A percentile compares a stretch with the other conserved stretches of the same genome.
Conservation (phyloP, 768 basidiomycete genomes). For the Candolleomyces eurysporus region DNA sequence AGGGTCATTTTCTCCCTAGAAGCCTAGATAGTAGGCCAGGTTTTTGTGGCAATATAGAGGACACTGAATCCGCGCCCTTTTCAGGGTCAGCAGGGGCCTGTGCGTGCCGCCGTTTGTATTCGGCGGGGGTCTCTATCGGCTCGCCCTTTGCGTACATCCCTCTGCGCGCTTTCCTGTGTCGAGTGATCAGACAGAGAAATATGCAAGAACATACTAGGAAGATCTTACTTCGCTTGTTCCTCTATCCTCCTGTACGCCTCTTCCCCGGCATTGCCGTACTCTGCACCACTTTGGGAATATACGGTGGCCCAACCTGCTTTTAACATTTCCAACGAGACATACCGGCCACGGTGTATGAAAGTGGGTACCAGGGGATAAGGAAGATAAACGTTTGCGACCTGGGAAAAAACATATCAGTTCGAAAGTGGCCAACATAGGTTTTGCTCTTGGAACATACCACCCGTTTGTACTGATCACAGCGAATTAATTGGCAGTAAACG, state of each 20-base stretch:
- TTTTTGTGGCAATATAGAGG: constrained; percentile 7
- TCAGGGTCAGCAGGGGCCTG: not conserved
- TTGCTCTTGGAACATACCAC: constrained; percentile 49
- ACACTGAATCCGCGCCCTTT: not conserved
- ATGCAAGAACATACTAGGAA: not conserved
- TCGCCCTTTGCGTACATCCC: constrained; percentile 75
- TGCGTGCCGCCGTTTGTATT: constrained; percentile 72
- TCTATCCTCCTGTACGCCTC: constrained; percentile 37
- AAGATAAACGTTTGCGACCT: not conserved
- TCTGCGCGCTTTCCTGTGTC: constrained; percentile 35
- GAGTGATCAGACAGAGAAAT: not conserved
- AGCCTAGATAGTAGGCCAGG: too few species aligned
- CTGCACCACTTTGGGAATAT: not conserved
- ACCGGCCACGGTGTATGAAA: not conserved
- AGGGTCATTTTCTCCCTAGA: too few species aligned
- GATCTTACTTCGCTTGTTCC: constrained; percentile 61
- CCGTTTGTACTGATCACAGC: constrained; percentile 82
- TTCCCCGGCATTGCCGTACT: not conserved
- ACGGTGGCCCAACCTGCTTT: not conserved
- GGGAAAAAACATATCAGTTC: not conserved
- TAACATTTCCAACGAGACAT: not conserved
- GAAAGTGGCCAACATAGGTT: not conserved
- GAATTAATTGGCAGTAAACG: constrained; percentile 69
- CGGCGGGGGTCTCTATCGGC: constrained; percentile 64
- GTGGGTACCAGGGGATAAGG: not conserved